Evolutionary conservation across 306 rosid species (phyloP).

Genomic region (Cyclanthera cordifolia): DNA sequence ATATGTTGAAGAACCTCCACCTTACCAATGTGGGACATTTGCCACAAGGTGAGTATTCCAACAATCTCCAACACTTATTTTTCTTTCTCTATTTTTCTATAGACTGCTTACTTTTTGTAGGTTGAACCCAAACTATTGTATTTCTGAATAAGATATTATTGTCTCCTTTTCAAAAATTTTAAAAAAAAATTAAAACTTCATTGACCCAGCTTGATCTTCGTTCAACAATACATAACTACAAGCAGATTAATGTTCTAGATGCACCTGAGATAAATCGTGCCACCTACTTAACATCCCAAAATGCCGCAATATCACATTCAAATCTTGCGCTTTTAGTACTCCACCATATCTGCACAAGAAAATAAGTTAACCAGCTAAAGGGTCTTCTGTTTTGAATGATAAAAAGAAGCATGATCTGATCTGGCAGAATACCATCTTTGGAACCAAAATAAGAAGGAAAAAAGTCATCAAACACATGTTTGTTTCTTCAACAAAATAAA

Average conservation of each 20-base stretch:
- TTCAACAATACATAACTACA: background rate
- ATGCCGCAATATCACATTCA: constrained; percentile 51
- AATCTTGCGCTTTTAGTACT: constrained; percentile 52
- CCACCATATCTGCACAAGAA: constrained; percentile 40
- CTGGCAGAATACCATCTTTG: background rate
- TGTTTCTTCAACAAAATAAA: background rate
- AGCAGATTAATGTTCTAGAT: background rate
- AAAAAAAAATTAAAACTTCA: too few species aligned
- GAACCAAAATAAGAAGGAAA: background rate
- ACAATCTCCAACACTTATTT: too few species aligned
- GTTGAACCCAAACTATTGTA: too few species aligned
- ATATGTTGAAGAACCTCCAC: too few species aligned
- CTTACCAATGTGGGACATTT: too few species aligned
- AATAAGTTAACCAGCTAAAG: constrained; percentile 3
- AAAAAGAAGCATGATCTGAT: background rate
- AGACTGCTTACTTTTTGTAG: too few species aligned
- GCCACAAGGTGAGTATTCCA: too few species aligned
- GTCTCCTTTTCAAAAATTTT: too few species aligned
- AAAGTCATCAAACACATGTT: background rate
- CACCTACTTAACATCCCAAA: constrained; percentile 43
- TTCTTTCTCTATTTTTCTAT: too few species aligned
- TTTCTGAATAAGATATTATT: too few species aligned
- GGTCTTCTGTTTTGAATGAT: background rate
- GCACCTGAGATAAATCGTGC: constrained; percentile 57
- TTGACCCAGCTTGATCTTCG: background rate